A percentile compares a stretch with the other conserved stretches of the same genome.
Conservation (phyloP, 1,284 basidiomycete species). For the Rhodofomes roseus region DNA sequence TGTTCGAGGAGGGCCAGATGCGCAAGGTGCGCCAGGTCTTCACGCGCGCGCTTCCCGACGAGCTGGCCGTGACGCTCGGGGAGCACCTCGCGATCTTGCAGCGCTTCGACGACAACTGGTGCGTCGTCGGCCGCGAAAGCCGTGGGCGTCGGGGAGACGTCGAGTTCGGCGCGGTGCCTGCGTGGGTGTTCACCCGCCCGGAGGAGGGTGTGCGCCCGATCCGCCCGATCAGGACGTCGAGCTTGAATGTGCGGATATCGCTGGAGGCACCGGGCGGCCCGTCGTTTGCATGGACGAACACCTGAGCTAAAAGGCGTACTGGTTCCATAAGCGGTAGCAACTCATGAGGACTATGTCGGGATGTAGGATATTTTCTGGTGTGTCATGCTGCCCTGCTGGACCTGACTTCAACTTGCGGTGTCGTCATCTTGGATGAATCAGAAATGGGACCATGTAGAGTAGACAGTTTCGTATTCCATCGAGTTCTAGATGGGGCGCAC, state of each 20-base stretch:
- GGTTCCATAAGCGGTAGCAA: too few species aligned
- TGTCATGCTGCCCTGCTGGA: too few species aligned
- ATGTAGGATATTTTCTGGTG: background rate
- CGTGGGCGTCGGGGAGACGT: slow-evolving; percentile 43
- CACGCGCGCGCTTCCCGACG: slow-evolving; percentile 66
- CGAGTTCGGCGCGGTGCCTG: slow-evolving; percentile 65
- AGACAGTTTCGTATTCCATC: too few species aligned
- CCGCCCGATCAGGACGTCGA: slow-evolving; percentile 58
- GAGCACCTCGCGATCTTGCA: slow-evolving; percentile 59
- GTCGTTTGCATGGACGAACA: background rate
- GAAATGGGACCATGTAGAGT: background rate
- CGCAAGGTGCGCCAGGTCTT: slow-evolving; percentile 62
- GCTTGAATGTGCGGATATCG: slow-evolving; percentile 57
- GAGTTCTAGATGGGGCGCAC: too few species aligned
- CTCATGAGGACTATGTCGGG: too few species aligned
- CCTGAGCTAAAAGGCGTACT: background rate
- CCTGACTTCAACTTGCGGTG: too few species aligned
- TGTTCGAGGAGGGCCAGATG: slow-evolving; percentile 32
- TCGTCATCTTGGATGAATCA: background rate
- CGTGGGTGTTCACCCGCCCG: slow-evolving; percentile 68
- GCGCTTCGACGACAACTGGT: slow-evolving; percentile 71
- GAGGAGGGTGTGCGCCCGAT: slow-evolving; percentile 53
- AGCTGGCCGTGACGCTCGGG: slow-evolving; percentile 52
- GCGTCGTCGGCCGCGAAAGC: slow-evolving; percentile 59
- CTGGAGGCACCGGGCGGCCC: slow-evolving; percentile 39